Conservation (phyloP, 768 basidiomycete genomes). For the Mycena indigotica region DNA sequence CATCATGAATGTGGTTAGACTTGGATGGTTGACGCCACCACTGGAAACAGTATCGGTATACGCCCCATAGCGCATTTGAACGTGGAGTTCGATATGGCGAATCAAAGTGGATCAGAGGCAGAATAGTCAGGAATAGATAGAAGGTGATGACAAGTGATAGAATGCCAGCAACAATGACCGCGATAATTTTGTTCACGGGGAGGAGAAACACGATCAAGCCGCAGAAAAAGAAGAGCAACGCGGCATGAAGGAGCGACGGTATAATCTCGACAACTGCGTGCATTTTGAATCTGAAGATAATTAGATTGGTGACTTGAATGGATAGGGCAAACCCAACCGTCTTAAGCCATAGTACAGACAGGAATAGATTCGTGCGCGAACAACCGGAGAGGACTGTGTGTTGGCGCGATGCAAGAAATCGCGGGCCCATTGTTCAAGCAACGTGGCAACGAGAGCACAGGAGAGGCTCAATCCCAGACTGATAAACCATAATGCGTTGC, state of each 20-base stretch:
- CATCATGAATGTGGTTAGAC: not conserved
- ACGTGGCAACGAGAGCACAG: slow-evolving; percentile 5
- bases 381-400: slow-evolving; percentile 1
- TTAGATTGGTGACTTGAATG: too few species aligned
- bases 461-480: slow-evolving; percentile 10
- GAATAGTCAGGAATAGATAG: slow-evolving; percentile 11
- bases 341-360: slow-evolving; percentile 2
- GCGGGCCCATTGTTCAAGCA: slow-evolving; percentile 13
- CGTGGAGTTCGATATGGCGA: slow-evolving; percentile 19
- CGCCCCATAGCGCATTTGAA: not conserved
- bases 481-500: slow-evolving; percentile 9
- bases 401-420: slow-evolving; percentile 5
- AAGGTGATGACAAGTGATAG: not conserved
- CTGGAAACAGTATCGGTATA: not conserved
- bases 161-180: not conserved
- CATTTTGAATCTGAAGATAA: too few species aligned
- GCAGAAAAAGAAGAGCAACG: slow-evolving; percentile 19
- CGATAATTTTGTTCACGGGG: slow-evolving; percentile 4
- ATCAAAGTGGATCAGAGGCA: slow-evolving; percentile 12
- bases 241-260: slow-evolving; percentile 19
- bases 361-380: slow-evolving; percentile 2
- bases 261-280: slow-evolving; percentile 12
- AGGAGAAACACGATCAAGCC: slow-evolving; percentile 17
- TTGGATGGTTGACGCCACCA: not conserved
- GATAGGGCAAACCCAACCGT: too few species aligned